Base-by-base conservation (phyloP, 1,284 basidiomycete genomes). In the Chondrostereum purpureum region DNA sequence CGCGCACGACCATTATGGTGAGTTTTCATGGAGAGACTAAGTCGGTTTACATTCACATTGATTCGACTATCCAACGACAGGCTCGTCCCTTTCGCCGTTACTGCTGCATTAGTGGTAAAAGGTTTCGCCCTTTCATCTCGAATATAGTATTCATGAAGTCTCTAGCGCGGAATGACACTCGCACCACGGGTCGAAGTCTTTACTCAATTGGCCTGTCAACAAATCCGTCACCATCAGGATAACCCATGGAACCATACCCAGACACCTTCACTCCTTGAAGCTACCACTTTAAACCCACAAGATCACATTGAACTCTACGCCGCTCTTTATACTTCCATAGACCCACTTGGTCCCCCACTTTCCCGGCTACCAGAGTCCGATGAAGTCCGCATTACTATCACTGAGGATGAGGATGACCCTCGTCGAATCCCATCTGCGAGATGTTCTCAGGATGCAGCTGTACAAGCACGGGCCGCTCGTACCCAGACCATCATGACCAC, bases 181-280 rank as follows among this genome's bases (percentile, higher is more conserved):
- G 84, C 84, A 6, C 80, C 85, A 34, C 75, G 85, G 42, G 77
- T 88, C 14, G 80, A 88, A 64, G 78, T 88, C 23, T 85, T 77
- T 64, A 87, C 82, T n/a, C 79, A 86, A 53, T 67, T 88, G 33
- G 77, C 86, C 2, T 88, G 85, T 64, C 72, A 75, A 50, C 66
- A 67, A 14, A 55, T 83, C 34, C 72, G 78, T 42, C 61, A 70
- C 35, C 62, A 65, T 43, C n/a, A n/a, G n/a, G 68, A 70, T 50
- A 63, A 31, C n/a, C 27, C 64, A 66, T 61, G 72, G 64, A 53
- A 64, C 55, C 57, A 61, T 46, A 58, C 60, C 14, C 49, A 54
- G 34, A 43, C 43, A 50, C 52, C 41, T 24, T 22, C 46, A 19
- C 41, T 34, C 47, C 43, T 53, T 41, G 27, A 39, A 46, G 21